phyloP scores from a whole-genome alignment of 1,284 basidiomycete species.

The Gymnopus androsaceus region DNA sequence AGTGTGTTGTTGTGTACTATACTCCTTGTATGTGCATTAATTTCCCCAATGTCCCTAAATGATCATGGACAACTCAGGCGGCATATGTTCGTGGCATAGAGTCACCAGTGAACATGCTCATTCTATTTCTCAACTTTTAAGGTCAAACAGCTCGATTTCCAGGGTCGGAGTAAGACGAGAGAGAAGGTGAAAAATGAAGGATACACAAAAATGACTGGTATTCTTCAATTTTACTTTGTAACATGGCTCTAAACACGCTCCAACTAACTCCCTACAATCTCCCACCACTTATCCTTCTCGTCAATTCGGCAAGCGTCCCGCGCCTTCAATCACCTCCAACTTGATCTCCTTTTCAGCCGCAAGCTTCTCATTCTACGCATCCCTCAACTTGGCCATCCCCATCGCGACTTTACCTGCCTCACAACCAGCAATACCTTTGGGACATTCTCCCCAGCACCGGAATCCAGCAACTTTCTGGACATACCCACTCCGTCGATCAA shows the following conservation, averaged over 20 bases:
- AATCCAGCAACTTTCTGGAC: conserved; percentile 11
- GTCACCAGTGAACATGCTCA: too few relatives aligned
- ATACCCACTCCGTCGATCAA: conserved; percentile 26
- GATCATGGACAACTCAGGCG: too few relatives aligned
- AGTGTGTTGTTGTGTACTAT: too few relatives aligned
- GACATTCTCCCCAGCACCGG: conserved; percentile 29
- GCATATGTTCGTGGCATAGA: too few relatives aligned
- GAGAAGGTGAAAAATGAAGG: too few relatives aligned
- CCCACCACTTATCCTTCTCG: conserved; percentile 41
- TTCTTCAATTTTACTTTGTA: too few relatives aligned
- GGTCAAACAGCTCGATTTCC: too few relatives aligned
- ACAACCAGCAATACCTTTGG: conserved; percentile 40
- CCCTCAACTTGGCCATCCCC: conserved; percentile 34
- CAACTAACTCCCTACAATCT: conserved; percentile 27
- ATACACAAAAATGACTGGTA: too few relatives aligned
- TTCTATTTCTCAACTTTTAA: too few relatives aligned
- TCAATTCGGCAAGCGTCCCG: conserved; percentile 54
- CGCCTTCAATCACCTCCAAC: conserved; percentile 36
- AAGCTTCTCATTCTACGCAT: conserved; percentile 35
- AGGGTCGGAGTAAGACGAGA: too few relatives aligned
- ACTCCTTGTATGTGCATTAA: too few relatives aligned
- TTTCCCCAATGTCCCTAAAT: too few relatives aligned
- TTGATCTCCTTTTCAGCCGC: conserved; percentile 26
- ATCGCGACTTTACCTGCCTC: conserved; percentile 43
- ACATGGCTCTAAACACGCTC: not conserved